phyloP scores from a whole-genome alignment of 2,329 filamentous ascomycete species.

The Colletotrichum truncatum region DNA sequence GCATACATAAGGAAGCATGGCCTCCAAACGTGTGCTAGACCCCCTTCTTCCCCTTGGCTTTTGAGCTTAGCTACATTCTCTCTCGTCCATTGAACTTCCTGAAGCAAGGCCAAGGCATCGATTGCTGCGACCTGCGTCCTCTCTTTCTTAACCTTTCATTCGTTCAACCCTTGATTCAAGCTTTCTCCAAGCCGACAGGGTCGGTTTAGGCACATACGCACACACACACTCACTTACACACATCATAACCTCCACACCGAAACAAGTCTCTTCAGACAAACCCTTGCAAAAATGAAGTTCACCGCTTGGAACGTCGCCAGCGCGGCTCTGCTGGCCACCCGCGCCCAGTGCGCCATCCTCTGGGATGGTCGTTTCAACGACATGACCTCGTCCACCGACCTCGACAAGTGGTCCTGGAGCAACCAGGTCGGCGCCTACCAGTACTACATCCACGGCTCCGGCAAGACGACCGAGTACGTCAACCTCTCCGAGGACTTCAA shows the following conservation, averaged over 20 bases:
- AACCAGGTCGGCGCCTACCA: slow-evolving; percentile 76
- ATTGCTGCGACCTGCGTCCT: slow-evolving; percentile 24
- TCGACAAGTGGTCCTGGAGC: slow-evolving; percentile 71
- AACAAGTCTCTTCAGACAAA: background rate
- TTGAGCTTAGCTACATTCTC: slow-evolving; percentile 24
- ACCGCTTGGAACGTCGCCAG: slow-evolving; percentile 20
- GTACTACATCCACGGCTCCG: slow-evolving; percentile 78
- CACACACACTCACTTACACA: slow-evolving; percentile 1
- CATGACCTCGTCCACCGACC: slow-evolving; percentile 59
- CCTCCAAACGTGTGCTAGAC: background rate
- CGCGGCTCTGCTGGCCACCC: slow-evolving; percentile 20
- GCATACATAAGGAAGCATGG: slow-evolving; percentile 14
- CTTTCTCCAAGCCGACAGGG: slow-evolving; percentile 17
- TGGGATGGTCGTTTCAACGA: slow-evolving; percentile 76
- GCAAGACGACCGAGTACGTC: slow-evolving; percentile 65
- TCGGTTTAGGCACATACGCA: slow-evolving; percentile 12
- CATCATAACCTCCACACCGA: too few relatives aligned
- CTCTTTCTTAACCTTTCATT: slow-evolving; percentile 20
- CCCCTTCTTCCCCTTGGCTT: background rate
- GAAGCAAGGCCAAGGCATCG: slow-evolving; percentile 27
- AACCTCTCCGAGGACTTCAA: slow-evolving; percentile 68
- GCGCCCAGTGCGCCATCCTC: slow-evolving; percentile 44
- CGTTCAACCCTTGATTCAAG: slow-evolving; percentile 7
- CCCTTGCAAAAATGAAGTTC: slow-evolving; percentile 14
- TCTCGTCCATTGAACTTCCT: slow-evolving; percentile 1